A percentile compares a stretch with the other conserved stretches of the same genome.
Conservation (phyloP, 2,329 filamentous ascomycete species). For the Ophiognomonia clavigignenti-juglandacearum region DNA sequence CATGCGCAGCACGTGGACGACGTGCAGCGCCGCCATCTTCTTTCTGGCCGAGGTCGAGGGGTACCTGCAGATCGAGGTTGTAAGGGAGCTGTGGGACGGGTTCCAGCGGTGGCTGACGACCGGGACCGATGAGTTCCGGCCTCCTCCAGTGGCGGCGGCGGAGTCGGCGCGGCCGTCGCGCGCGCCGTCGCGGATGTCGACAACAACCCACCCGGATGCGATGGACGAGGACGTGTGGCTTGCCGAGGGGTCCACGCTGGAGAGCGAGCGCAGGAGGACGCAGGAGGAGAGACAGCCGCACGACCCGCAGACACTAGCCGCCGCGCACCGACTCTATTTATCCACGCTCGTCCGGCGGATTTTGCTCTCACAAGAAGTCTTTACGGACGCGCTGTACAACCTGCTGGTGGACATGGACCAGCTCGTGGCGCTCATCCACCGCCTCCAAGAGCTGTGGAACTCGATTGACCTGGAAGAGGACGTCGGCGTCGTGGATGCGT, state of each 20-base stretch:
- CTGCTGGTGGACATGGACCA: slow-evolving; percentile 74
- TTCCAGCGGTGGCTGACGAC: slow-evolving; percentile 71
- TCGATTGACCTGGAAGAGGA: slow-evolving; percentile 77
- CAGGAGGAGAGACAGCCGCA: slow-evolving; percentile 39
- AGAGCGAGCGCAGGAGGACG: slow-evolving; percentile 8
- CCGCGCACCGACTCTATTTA: slow-evolving; percentile 75
- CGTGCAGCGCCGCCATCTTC: slow-evolving; percentile 80
- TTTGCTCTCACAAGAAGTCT: slow-evolving; percentile 58
- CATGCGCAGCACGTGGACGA: slow-evolving; percentile 86
- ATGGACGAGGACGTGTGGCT: slow-evolving; percentile 35
- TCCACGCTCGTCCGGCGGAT: slow-evolving; percentile 61
- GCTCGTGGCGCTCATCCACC: slow-evolving; percentile 70
- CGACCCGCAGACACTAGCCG: slow-evolving; percentile 80
- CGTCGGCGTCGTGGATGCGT: slow-evolving; percentile 73
- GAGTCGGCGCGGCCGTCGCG: slow-evolving; percentile 12
- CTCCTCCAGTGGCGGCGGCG: no score
- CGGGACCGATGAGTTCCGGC: slow-evolving; percentile 28
- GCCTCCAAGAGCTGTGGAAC: slow-evolving; percentile 71
- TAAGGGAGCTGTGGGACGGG: slow-evolving; percentile 73
- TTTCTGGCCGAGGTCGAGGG: slow-evolving; percentile 82
- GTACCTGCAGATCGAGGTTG: slow-evolving; percentile 86
- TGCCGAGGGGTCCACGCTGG: slow-evolving; percentile 21
- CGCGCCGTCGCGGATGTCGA: background rate
- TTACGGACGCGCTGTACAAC: slow-evolving; percentile 60
- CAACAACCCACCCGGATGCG: background rate